Conservation (phyloP, 2,329 filamentous ascomycete genomes). For the Verticillium isaacii region DNA sequence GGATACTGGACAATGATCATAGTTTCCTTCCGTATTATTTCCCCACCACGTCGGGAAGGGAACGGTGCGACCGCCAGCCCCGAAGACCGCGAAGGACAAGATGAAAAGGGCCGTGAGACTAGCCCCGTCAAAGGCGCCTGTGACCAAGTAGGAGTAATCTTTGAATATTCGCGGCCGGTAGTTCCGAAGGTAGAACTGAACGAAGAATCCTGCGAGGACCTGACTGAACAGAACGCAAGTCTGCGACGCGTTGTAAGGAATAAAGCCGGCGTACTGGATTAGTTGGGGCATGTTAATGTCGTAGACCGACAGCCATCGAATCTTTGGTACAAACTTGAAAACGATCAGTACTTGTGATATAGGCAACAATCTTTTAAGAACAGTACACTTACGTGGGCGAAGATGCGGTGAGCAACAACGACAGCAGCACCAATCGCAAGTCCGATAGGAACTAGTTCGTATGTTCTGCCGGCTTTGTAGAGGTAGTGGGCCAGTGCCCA, state of each 20-base stretch:
- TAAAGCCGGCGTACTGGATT: slow-evolving; percentile 48
- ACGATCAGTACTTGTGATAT: slow-evolving; percentile 1
- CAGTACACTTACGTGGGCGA: slow-evolving; percentile 29
- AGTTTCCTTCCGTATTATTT: slow-evolving; percentile 42
- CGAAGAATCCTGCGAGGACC: slow-evolving; percentile 38
- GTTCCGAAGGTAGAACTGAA: slow-evolving; percentile 48
- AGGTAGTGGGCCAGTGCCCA: slow-evolving; percentile 50
- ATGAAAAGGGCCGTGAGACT: slow-evolving; percentile 44
- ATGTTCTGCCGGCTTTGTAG: slow-evolving; percentile 38
- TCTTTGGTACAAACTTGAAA: slow-evolving; percentile 39
- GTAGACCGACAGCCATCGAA: slow-evolving; percentile 31
- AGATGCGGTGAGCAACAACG: slow-evolving; percentile 38
- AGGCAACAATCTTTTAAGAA: background rate
- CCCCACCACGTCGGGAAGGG: slow-evolving; percentile 52
- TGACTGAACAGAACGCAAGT: slow-evolving; percentile 49
- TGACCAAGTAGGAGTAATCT: slow-evolving; percentile 48
- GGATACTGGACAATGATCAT: slow-evolving; percentile 38
- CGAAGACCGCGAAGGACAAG: slow-evolving; percentile 52
- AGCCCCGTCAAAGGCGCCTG: slow-evolving; percentile 49
- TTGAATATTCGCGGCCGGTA: slow-evolving; percentile 46
- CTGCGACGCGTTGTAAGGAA: slow-evolving; percentile 50
- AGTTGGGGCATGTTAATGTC: slow-evolving; percentile 50
- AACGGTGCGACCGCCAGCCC: slow-evolving; percentile 36
- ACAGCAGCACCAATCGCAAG: slow-evolving; percentile 40
- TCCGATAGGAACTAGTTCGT: slow-evolving; percentile 45